phyloP scores from a whole-genome alignment of 2,329 filamentous ascomycete genomes.

The Aspergillus brasiliensis region DNA sequence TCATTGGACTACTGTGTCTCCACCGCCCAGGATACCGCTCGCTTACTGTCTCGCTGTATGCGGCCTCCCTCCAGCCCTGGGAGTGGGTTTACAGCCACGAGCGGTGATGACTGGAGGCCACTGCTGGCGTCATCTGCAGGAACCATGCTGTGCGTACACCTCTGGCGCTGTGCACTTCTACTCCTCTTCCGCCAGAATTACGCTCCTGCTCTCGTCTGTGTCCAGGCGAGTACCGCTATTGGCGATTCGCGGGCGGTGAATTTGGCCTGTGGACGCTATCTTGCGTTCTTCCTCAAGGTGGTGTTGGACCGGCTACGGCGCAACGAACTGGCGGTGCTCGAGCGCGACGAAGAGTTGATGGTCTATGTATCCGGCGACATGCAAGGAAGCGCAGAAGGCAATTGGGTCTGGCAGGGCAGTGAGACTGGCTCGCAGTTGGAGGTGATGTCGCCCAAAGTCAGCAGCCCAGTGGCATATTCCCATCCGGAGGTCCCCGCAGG shows the following conservation, averaged over 20 bases:
- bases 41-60: constrained; percentile 69
- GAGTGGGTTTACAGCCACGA: constrained; percentile 16
- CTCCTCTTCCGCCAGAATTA: constrained; percentile 74
- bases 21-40: constrained; percentile 76
- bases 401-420: constrained; percentile 78
- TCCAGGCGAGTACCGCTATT: constrained; percentile 71
- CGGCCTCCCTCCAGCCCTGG: constrained; percentile 32
- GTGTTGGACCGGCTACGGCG: constrained; percentile 60
- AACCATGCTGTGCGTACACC: constrained; percentile 75
- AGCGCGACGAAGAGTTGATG: constrained; percentile 82
- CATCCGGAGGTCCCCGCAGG: constrained; percentile 50
- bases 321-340: constrained; percentile 45
- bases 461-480: constrained; percentile 17
- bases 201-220: constrained; percentile 70
- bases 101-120: constrained; percentile 52
- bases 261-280: constrained; percentile 74
- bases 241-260: constrained; percentile 73
- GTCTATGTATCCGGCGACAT: constrained; percentile 84
- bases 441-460: constrained; percentile 23
- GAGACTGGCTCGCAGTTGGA: constrained; percentile 51
- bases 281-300: constrained; percentile 76
- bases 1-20: constrained; percentile 77
- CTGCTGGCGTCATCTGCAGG: constrained; percentile 69
- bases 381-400: constrained; percentile 73
- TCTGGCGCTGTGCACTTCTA: constrained; percentile 84